Evolutionary conservation across 2,329 filamentous ascomycete species (phyloP).

Genomic region (Fusarium equiseti): DNA sequence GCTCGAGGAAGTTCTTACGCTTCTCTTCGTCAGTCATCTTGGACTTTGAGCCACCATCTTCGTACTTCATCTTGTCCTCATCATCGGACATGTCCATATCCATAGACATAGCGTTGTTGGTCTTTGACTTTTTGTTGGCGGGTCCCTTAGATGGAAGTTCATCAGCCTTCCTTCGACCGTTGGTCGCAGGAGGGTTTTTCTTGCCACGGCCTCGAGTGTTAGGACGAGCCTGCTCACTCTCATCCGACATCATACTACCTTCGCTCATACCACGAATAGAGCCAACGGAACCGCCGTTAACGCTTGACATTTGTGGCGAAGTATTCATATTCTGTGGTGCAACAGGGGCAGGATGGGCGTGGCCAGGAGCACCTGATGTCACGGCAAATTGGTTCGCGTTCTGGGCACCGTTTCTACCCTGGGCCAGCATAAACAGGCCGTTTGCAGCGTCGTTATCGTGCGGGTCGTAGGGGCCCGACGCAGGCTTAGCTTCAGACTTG

Average conservation of each 20-base stretch:
- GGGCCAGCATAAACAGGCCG: slow-evolving; percentile 90
- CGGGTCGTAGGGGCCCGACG: slow-evolving; percentile 79
- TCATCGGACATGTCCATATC: slow-evolving; percentile 62
- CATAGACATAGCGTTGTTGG: slow-evolving; percentile 44
- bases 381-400: slow-evolving; percentile 62
- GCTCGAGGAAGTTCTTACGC: slow-evolving; percentile 95
- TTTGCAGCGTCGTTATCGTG: slow-evolving; percentile 97
- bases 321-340: slow-evolving; percentile 55
- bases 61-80: slow-evolving; percentile 55
- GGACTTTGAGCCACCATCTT: slow-evolving; percentile 41
- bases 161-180: slow-evolving; percentile 84
- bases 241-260: slow-evolving; percentile 78
- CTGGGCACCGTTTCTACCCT: slow-evolving; percentile 70
- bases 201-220: slow-evolving; percentile 76
- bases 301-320: slow-evolving; percentile 64
- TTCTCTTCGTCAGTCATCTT: slow-evolving; percentile 84
- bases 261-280: slow-evolving; percentile 73
- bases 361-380: slow-evolving; percentile 60
- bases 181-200: slow-evolving; percentile 68
- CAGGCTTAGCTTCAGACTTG: slow-evolving; percentile 64
- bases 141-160: slow-evolving; percentile 71
- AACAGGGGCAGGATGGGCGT: slow-evolving; percentile 61
- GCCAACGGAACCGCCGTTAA: slow-evolving; percentile 61
- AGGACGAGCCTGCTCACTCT: slow-evolving; percentile 75
- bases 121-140: slow-evolving; percentile 77